phyloP scores from a whole-genome alignment of 2,329 filamentous ascomycete species.

The Pezicula carpinea region DNA sequence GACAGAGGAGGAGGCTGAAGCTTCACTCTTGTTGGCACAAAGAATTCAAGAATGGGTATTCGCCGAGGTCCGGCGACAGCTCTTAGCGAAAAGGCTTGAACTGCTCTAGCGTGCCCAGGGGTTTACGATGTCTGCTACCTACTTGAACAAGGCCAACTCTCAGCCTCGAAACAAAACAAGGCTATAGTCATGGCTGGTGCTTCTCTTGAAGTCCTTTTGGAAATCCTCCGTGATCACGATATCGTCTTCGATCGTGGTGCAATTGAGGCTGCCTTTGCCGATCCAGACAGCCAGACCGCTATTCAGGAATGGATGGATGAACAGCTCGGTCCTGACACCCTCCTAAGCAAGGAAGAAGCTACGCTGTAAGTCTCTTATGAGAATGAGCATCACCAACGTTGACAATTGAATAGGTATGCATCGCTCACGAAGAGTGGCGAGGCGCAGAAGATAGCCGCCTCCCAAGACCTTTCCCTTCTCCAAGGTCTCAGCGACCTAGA shows the following conservation, averaged over 20 bases:
- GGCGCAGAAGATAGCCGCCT: slow-evolving; percentile 39
- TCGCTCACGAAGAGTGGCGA: slow-evolving; percentile 44
- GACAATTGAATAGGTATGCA: slow-evolving; percentile 38
- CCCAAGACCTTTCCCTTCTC: slow-evolving; percentile 41
- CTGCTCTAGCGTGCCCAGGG: neutral
- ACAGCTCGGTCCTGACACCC: slow-evolving; percentile 45
- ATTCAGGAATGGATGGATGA: slow-evolving; percentile 42
- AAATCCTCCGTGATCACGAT: slow-evolving; percentile 24
- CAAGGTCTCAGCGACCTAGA: slow-evolving; percentile 55
- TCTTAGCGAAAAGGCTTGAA: neutral
- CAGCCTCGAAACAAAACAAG: slow-evolving; percentile 10
- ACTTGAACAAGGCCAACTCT: slow-evolving; percentile 13
- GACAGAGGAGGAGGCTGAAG: no score
- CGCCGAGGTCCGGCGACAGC: neutral
- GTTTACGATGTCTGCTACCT: neutral
- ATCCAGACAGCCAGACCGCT: slow-evolving; percentile 20
- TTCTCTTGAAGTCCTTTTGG: slow-evolving; percentile 18
- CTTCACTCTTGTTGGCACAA: neutral
- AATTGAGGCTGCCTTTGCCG: slow-evolving; percentile 19
- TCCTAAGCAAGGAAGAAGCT: slow-evolving; percentile 50
- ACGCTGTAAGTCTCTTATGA: slow-evolving; percentile 36
- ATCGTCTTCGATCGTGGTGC: slow-evolving; percentile 24
- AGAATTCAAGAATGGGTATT: neutral
- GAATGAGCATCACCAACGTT: slow-evolving; percentile 3
- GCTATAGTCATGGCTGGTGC: slow-evolving; percentile 20